Conservation (phyloP, 805 yeast genomes). For the Candida insectorum region DNA sequence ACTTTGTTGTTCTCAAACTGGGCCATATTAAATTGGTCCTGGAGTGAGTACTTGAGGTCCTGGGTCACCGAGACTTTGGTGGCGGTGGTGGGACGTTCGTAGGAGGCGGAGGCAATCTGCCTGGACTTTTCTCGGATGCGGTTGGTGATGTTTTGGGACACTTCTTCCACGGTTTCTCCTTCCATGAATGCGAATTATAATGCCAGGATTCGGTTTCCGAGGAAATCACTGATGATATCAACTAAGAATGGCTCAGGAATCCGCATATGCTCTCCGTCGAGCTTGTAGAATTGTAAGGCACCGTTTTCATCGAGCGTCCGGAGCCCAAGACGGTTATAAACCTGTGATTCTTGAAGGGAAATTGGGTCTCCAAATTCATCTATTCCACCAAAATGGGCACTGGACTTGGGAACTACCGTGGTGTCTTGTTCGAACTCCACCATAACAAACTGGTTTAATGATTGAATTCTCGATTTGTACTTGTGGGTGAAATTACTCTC, state of each 20-base stretch:
- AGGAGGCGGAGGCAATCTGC: constrained; percentile 6
- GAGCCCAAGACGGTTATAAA: constrained; percentile 59
- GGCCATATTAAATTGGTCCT: constrained; percentile 22
- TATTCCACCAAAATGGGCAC: constrained; percentile 62
- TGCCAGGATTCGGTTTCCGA: no score
- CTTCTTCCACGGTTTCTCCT: constrained; percentile 25
- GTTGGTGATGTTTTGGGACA: constrained; percentile 21
- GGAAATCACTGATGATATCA: constrained; percentile 40
- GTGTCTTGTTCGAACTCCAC: constrained; percentile 58
- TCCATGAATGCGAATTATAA: no score
- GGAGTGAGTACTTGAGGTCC: constrained; percentile 30
- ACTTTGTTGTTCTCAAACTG: constrained; percentile 23
- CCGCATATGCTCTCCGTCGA: constrained; percentile 65
- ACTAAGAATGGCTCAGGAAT: constrained; percentile 51
- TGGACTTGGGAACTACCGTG: constrained; percentile 70
- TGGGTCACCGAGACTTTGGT: constrained; percentile 14
- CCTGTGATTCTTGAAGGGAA: constrained; percentile 45
- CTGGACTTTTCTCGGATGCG: constrained; percentile 16
- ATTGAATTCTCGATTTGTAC: constrained; percentile 42
- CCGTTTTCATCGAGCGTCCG: constrained; percentile 39
- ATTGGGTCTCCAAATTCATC: constrained; percentile 43
- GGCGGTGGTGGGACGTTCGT: neutral
- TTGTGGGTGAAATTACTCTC: constrained; percentile 42
- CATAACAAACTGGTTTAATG: constrained; percentile 54
- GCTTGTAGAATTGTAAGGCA: constrained; percentile 45